phyloP scores from a whole-genome alignment of 2,329 filamentous ascomycete species.

The Alternaria postmessia region DNA sequence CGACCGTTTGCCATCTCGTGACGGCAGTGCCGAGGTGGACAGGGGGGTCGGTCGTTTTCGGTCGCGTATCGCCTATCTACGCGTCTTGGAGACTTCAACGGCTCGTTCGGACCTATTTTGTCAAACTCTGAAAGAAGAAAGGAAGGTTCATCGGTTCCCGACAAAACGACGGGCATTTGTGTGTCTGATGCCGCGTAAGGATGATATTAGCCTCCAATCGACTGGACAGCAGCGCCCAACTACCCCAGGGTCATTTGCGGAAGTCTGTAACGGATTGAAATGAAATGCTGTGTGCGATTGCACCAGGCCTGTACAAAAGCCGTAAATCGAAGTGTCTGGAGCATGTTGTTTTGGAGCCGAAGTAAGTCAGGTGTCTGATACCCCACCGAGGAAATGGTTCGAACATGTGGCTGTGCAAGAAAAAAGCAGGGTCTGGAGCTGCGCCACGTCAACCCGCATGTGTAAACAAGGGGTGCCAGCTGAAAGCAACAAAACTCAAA shows the following conservation, averaged over 20 bases:
- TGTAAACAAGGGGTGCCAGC: constrained; percentile 26
- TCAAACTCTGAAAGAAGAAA: constrained; percentile 1
- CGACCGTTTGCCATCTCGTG: neutral
- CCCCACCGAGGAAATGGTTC: neutral
- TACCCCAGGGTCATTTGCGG: neutral
- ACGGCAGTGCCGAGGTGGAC: neutral
- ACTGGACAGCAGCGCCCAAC: neutral
- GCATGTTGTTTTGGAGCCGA: neutral
- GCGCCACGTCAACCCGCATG: constrained; percentile 21
- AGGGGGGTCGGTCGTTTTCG: neutral
- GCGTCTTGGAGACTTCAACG: neutral
- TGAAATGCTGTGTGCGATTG: neutral
- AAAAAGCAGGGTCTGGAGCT: constrained; percentile 1
- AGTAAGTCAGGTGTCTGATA: neutral
- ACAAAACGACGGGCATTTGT: neutral
- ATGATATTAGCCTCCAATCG: neutral
- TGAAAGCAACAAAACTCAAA: constrained; percentile 21
- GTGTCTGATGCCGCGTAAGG: neutral
- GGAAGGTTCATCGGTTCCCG: neutral
- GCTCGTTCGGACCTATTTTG: constrained; percentile 4
- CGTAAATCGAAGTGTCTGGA: neutral
- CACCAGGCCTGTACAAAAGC: neutral
- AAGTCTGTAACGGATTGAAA: neutral
- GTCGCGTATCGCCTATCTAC: neutral
- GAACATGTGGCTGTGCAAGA: constrained; percentile 11